phyloP scores from a whole-genome alignment of 768 basidiomycete species.

The Cyathus striatus region DNA sequence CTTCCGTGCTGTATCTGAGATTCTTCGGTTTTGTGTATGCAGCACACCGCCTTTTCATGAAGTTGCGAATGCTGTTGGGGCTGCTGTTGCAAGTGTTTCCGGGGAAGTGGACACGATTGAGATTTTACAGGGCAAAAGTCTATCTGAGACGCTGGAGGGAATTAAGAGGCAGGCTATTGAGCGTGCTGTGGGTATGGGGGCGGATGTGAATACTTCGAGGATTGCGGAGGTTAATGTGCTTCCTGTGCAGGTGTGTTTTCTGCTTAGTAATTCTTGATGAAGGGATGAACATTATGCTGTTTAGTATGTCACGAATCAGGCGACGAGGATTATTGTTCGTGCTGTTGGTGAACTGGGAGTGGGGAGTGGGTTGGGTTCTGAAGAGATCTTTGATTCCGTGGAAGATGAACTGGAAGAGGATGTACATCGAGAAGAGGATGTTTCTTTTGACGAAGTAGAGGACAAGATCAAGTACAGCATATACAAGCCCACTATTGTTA shows the following conservation, averaged over 20 bases:
- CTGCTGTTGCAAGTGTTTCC: slow-evolving; percentile 39
- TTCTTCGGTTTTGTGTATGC: not conserved
- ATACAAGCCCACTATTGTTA: slow-evolving; percentile 31
- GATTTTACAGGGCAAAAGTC: slow-evolving; percentile 26
- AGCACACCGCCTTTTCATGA: slow-evolving; percentile 29
- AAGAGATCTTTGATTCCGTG: not conserved
- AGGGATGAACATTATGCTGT: not conserved
- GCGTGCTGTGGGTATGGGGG: slow-evolving; percentile 40
- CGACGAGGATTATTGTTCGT: slow-evolving; percentile 49
- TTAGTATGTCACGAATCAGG: slow-evolving; percentile 46
- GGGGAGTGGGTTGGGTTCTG: slow-evolving; percentile 5
- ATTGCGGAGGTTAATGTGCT: slow-evolving; percentile 54
- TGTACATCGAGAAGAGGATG: not conserved
- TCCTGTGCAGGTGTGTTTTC: slow-evolving; percentile 37
- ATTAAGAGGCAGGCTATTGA: slow-evolving; percentile 35
- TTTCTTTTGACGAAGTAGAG: not conserved
- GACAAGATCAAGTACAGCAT: slow-evolving; percentile 18
- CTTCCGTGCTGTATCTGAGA: not conserved
- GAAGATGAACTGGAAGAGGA: not conserved
- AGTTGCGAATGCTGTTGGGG: slow-evolving; percentile 62
- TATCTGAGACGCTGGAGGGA: slow-evolving; percentile 23
- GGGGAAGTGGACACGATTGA: slow-evolving; percentile 41
- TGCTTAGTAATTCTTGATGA: slow-evolving; percentile 2
- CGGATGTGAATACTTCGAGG: slow-evolving; percentile 32
- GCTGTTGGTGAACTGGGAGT: slow-evolving; percentile 49